Conservation (phyloP, 139 green algal species). For the Haematococcus lacustris region DNA sequence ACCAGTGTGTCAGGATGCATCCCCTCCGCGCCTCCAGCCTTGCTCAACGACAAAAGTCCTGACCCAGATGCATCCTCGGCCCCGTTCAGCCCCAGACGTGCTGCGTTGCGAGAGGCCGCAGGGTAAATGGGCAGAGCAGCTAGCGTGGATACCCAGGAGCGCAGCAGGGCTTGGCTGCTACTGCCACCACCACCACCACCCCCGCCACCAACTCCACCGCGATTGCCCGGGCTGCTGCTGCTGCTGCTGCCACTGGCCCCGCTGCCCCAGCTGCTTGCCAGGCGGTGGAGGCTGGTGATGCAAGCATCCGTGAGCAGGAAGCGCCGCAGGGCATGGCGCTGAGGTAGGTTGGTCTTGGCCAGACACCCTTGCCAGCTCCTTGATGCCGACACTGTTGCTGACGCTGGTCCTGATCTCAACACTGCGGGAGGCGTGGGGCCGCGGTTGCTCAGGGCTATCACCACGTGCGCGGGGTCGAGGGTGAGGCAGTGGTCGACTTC, state of each 20-base stretch:
- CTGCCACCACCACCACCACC: background rate
- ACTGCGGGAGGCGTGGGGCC: no score
- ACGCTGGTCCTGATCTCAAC: no score
- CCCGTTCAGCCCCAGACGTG: background rate
- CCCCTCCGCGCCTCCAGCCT: background rate
- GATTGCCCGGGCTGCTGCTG: background rate
- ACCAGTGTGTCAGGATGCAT: background rate
- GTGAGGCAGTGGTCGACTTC: no score
- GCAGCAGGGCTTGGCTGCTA: background rate
- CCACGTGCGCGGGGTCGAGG: no score
- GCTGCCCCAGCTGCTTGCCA: background rate
- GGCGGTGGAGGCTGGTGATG: background rate
- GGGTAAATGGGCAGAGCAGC: constrained; percentile 21
- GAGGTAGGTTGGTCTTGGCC: no score
- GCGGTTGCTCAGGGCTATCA: no score
- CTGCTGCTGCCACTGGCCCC: constrained; percentile 1
- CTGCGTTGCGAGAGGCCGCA: background rate
- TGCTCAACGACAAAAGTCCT: no score
- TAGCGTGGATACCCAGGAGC: no score
- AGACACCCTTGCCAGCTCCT: no score
- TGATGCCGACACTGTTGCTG: no score
- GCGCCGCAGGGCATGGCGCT: constrained; percentile 1
- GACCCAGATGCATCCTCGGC: no score
- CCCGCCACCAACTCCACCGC: background rate
- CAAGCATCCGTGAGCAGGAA: constrained; percentile 14